A percentile compares a stretch with the other conserved stretches of the same genome.
phyloP scores from a whole-genome alignment of 495 filamentous ascomycete species.

The Xylaria flabelliformis region DNA sequence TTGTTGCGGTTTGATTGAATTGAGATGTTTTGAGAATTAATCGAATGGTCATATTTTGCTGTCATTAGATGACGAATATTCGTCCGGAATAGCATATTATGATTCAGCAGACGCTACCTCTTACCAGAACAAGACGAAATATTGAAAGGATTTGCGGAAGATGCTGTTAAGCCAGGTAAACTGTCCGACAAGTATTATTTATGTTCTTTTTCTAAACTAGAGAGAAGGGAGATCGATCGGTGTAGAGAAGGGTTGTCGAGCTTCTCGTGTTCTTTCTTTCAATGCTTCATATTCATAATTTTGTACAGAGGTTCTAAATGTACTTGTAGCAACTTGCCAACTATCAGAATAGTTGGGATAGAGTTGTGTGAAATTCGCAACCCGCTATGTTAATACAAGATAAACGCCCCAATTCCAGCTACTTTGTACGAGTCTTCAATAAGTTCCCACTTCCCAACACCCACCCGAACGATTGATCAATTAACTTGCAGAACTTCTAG shows the following conservation, averaged over 20 bases:
- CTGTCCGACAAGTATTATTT: no score
- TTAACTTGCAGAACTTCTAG: conserved; percentile 7
- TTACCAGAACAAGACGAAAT: neutral
- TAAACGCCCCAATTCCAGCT: neutral
- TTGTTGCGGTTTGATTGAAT: neutral
- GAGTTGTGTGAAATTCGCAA: neutral
- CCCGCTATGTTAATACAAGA: neutral
- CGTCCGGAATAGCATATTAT: neutral
- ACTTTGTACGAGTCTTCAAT: neutral
- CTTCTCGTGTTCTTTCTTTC: no score
- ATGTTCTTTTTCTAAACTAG: no score
- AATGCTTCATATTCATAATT: no score
- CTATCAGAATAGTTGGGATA: no score
- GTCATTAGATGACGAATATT: neutral
- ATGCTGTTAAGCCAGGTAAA: no score
- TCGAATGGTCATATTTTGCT: neutral
- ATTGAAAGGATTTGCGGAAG: neutral
- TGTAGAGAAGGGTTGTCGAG: no score
- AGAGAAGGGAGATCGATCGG: no score
- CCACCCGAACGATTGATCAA: neutral
- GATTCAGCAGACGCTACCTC: no score
- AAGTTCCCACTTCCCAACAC: neutral
- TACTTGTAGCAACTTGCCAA: no score
- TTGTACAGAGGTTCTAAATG: no score
- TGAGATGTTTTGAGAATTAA: neutral